Percentiles rank a stretch among this genome's conserved stretches.
These are phyloP conservation scores for Epichloe sylvatica DNA, from an alignment of 2,329 filamentous ascomycete genomes.

Conservation along the genomic window DNA sequence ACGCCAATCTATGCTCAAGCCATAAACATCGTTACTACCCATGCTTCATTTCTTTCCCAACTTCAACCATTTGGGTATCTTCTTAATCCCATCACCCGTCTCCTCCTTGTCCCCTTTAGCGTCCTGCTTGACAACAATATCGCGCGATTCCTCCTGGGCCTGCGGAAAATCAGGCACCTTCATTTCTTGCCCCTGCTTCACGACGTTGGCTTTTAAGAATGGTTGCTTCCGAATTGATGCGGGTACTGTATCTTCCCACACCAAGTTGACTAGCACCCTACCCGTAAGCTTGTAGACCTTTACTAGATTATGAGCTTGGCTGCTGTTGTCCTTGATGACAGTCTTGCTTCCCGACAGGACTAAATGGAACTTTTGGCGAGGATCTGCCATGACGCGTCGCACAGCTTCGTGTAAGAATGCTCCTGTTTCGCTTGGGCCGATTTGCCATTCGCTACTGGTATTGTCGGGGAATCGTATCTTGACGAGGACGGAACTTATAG, in stretches of 20 bases:
- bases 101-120: conserved; percentile 23
- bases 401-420: conserved; percentile 63
- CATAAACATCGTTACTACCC: not conserved
- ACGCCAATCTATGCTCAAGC: conserved; percentile 1
- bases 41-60: conserved; percentile 50
- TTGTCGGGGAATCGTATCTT: conserved; percentile 84
- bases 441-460: conserved; percentile 58
- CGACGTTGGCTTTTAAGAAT: conserved; percentile 45
- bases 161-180: conserved; percentile 45
- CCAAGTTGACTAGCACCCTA: conserved; percentile 59
- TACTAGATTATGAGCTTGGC: conserved; percentile 46
- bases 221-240: conserved; percentile 37
- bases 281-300: conserved; percentile 56
- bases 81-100: conserved; percentile 28
- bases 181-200: conserved; percentile 50
- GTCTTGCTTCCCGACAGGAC: conserved; percentile 45
- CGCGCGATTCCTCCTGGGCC: conserved; percentile 25
- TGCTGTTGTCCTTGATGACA: conserved; percentile 32
- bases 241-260: conserved; percentile 56
- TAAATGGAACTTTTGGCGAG: conserved; percentile 56
- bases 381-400: conserved; percentile 51
- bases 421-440: conserved; percentile 55
- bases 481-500: conserved; percentile 55
- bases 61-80: conserved; percentile 58
- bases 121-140: conserved; percentile 9